phyloP scores from a whole-genome alignment of 1,284 basidiomycete genomes.

The Fomitopsis pinicola region DNA sequence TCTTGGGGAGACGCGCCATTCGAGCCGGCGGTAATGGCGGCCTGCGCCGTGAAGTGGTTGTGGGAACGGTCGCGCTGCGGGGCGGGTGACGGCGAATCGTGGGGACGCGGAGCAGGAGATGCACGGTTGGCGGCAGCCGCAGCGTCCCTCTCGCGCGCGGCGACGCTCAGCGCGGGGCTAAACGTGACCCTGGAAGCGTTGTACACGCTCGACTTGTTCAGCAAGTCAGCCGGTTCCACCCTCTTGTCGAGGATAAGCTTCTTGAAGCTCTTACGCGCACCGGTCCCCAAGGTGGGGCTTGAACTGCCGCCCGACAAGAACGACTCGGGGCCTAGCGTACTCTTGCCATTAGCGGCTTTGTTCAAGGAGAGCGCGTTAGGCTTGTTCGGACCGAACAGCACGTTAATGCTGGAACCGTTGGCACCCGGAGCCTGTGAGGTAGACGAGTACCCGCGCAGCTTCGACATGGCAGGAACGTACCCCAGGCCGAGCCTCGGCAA shows the following conservation, averaged over 20 bases:
- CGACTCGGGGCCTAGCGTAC: constrained; percentile 45
- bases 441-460: constrained; percentile 66
- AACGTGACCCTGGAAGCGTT: constrained; percentile 57
- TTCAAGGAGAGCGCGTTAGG: constrained; percentile 47
- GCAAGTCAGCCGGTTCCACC: constrained; percentile 66
- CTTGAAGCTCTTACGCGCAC: constrained; percentile 85
- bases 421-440: constrained; percentile 33
- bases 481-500: constrained; percentile 54
- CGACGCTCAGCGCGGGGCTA: constrained; percentile 67
- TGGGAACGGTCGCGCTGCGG: constrained; percentile 30
- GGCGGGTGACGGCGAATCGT: constrained; percentile 39
- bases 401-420: constrained; percentile 28
- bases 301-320: constrained; percentile 52
- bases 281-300: constrained; percentile 68
- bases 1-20: constrained; percentile 17
- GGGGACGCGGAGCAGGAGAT: constrained; percentile 16
- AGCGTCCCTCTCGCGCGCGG: constrained; percentile 65
- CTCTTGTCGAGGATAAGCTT: constrained; percentile 89
- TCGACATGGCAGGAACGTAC: constrained; percentile 63
- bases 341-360: constrained; percentile 38
- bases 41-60: constrained; percentile 48
- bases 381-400: constrained; percentile 50
- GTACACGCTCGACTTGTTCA: constrained; percentile 49
- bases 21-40: not conserved
- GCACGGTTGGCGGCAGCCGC: constrained; percentile 20